These are phyloP conservation scores for Sporobolus alterniflorus DNA, from an alignment of 202 grass and related monocot species.

Conservation along the genomic window DNA sequence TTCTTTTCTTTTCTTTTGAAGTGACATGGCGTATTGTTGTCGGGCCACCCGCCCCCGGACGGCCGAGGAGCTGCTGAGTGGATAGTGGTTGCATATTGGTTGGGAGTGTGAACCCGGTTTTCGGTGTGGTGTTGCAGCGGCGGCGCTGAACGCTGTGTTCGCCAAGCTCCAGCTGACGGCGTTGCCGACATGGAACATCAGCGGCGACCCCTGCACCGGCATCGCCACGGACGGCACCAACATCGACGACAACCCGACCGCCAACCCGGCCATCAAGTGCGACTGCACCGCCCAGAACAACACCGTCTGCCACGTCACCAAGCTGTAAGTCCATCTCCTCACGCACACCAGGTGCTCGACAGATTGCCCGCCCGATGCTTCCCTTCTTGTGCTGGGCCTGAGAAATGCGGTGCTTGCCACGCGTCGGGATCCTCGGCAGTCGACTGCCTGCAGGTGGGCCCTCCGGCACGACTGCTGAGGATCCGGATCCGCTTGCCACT, in stretches of 20 bases:
- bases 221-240: conserved; percentile 41
- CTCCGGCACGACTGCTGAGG: too few relatives aligned
- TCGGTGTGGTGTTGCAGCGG: conserved; percentile 38
- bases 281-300: conserved; percentile 43
- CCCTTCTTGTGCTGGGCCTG: background rate
- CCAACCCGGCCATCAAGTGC: conserved; percentile 76
- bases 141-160: conserved; percentile 71
- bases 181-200: conserved; percentile 68
- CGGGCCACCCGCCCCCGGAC: too few relatives aligned
- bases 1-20: too few relatives aligned
- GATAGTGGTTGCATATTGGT: background rate
- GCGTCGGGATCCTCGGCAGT: too few relatives aligned
- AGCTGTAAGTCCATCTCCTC: conserved; percentile 39
- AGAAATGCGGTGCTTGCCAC: too few relatives aligned
- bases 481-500: too few relatives aligned
- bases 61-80: background rate
- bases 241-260: conserved; percentile 2
- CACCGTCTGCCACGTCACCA: conserved; percentile 73
- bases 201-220: conserved; percentile 80
- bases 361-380: background rate
- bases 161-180: conserved; percentile 52
- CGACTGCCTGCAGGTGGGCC: too few relatives aligned
- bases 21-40: too few relatives aligned
- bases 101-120: background rate
- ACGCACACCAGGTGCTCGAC: conserved; percentile 1